Evolutionary conservation across 2,329 filamentous ascomycete genomes (phyloP).

Genomic region (Proliferodiscus dingleyae): DNA sequence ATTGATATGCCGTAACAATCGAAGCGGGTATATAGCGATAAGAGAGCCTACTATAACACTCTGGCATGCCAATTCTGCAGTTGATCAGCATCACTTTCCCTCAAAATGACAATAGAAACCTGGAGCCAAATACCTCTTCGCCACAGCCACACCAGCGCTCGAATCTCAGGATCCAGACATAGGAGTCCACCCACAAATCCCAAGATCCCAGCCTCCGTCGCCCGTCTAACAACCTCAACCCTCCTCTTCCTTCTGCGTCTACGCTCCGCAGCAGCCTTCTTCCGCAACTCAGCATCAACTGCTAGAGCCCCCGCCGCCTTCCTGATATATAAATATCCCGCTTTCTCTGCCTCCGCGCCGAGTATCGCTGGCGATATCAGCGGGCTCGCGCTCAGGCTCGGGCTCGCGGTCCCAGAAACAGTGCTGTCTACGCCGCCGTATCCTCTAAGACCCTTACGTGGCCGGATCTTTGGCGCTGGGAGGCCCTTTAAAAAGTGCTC

Average conservation of each 20-base stretch:
- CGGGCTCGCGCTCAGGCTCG: constrained; percentile 54
- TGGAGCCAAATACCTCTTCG: constrained; percentile 40
- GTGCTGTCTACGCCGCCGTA: constrained; percentile 47
- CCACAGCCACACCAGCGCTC: constrained; percentile 43
- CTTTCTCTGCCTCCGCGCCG: constrained; percentile 33
- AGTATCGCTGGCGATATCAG: constrained; percentile 44
- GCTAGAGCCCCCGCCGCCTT: constrained; percentile 1
- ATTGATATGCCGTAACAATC: constrained; percentile 45
- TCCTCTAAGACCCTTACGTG: constrained; percentile 75
- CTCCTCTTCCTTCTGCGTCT: constrained; percentile 39
- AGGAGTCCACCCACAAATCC: constrained; percentile 45
- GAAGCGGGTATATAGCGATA: constrained; percentile 53
- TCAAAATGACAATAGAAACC: too few species aligned
- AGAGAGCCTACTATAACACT: constrained; percentile 35
- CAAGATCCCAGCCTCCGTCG: constrained; percentile 49
- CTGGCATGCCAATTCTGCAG: constrained; percentile 28
- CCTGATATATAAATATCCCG: constrained; percentile 11
- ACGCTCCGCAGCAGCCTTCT: constrained; percentile 30
- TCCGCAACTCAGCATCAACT: constrained; percentile 16
- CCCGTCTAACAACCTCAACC: constrained; percentile 48
- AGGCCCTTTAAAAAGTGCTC: constrained; percentile 83
- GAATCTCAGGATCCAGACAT: constrained; percentile 38
- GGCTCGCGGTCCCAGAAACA: constrained; percentile 51
- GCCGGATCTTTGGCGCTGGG: constrained; percentile 68
- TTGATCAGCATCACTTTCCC: constrained; percentile 19